A percentile compares a stretch with the other conserved stretches of the same genome.
These are phyloP conservation scores for Hanseniaspora uvarum DNA, from an alignment of 1,139 yeast species.

Conservation along the genomic window DNA sequence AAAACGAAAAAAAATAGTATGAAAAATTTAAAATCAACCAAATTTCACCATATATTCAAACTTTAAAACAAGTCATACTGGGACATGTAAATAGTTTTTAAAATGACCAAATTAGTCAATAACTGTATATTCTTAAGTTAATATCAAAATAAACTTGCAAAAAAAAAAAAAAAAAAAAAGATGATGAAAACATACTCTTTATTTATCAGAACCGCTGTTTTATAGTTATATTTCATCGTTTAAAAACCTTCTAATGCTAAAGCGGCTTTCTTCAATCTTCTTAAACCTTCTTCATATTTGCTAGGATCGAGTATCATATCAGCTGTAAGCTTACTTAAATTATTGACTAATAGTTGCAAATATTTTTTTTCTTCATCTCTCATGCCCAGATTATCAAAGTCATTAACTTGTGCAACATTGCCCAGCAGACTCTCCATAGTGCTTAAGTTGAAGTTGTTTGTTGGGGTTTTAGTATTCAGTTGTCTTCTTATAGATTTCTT, in stretches of 20 bases:
- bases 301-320: constrained; percentile 80
- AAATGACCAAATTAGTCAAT: no score
- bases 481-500: not conserved
- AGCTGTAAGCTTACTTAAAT: constrained; percentile 71
- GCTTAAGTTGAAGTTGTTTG: not conserved
- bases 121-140: no score
- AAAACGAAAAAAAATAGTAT: not conserved
- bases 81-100: no score
- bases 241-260: constrained; percentile 58
- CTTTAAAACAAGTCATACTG: no score
- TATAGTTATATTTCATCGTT: no score
- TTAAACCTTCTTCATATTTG: constrained; percentile 48
- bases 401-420: constrained; percentile 28
- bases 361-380: constrained; percentile 69
- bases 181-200: no score
- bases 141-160: no score
- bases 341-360: constrained; percentile 74
- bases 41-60: no score
- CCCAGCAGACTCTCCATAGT: constrained; percentile 1
- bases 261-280: constrained; percentile 18
- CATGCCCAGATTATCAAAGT: constrained; percentile 61
- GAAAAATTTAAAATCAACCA: not conserved
- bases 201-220: no score
- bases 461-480: not conserved
- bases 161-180: no score